Conservation (phyloP, 176 grass and related monocot genomes). For the Juncus inflexus region DNA sequence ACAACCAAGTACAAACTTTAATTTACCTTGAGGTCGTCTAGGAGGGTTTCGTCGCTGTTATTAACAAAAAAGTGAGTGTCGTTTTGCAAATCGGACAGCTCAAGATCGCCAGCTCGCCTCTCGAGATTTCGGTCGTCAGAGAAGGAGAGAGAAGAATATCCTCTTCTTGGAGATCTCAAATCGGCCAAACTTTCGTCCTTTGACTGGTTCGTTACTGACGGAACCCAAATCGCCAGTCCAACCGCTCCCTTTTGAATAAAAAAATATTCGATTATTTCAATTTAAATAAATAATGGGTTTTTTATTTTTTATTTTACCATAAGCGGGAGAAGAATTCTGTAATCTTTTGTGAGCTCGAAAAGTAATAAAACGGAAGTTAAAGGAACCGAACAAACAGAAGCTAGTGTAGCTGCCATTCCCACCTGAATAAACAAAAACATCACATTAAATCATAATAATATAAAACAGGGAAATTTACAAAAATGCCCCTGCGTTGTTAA, state of each 20-base stretch:
- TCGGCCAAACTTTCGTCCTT: constrained; percentile 40
- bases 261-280: constrained; percentile 10
- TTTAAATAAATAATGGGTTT: neutral
- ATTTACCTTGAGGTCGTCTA: constrained; percentile 87
- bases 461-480: neutral
- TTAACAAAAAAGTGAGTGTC: constrained; percentile 40
- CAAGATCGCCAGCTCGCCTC: constrained; percentile 41
- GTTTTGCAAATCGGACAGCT: constrained; percentile 51
- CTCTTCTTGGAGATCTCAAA: constrained; percentile 43
- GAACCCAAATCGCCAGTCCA: constrained; percentile 98
- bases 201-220: constrained; percentile 79
- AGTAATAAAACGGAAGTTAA: constrained; percentile 85
- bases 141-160: constrained; percentile 63
- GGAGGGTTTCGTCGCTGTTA: constrained; percentile 63
- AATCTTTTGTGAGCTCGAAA: constrained; percentile 98
- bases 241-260: constrained; percentile 69
- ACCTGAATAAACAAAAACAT: constrained; percentile 48
- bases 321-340: constrained; percentile 92
- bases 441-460: constrained; percentile 20
- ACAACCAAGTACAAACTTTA: constrained; percentile 10
- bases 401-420: constrained; percentile 95
- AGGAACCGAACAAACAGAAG: constrained; percentile 79
- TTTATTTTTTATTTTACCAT: constrained; percentile 52
- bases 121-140: constrained; percentile 47
- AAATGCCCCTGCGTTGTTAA: no score